These are phyloP conservation scores for Teratosphaeria destructans DNA, from an alignment of 2,329 filamentous ascomycete species.

Conservation along the genomic window DNA sequence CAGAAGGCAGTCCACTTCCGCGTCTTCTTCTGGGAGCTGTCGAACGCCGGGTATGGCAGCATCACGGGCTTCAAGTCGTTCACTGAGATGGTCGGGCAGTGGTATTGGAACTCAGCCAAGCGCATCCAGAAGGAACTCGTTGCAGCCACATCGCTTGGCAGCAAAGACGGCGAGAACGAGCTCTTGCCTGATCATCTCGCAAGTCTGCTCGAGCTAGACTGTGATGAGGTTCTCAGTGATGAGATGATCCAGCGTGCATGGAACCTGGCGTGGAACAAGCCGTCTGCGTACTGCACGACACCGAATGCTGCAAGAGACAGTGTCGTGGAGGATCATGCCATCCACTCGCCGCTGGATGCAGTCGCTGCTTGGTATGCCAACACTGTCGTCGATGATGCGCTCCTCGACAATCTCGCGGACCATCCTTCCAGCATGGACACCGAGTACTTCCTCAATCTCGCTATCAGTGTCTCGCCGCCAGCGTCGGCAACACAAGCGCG, in stretches of 20 bases:
- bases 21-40: slow-evolving; percentile 73
- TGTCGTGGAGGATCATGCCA: slow-evolving; percentile 74
- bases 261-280: slow-evolving; percentile 79
- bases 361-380: slow-evolving; percentile 87
- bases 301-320: slow-evolving; percentile 66
- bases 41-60: slow-evolving; percentile 54
- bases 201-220: slow-evolving; percentile 65
- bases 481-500: slow-evolving; percentile 60
- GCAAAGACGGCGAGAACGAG: slow-evolving; percentile 45
- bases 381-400: slow-evolving; percentile 56
- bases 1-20: slow-evolving; percentile 84
- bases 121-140: slow-evolving; percentile 42
- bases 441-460: slow-evolving; percentile 49
- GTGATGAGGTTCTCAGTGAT: slow-evolving; percentile 69
- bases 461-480: slow-evolving; percentile 63
- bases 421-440: slow-evolving; percentile 34
- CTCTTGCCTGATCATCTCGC: slow-evolving; percentile 67
- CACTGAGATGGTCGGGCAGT: slow-evolving; percentile 61
- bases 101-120: slow-evolving; percentile 73
- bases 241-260: slow-evolving; percentile 74
- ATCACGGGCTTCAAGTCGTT: slow-evolving; percentile 56
- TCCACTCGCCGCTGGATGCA: slow-evolving; percentile 79
- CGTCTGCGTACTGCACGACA: slow-evolving; percentile 56
- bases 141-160: slow-evolving; percentile 12
- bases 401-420: slow-evolving; percentile 48